phyloP scores from a whole-genome alignment of 192 early-diverging fungal genomes.

The Geosiphon pyriformis region DNA sequence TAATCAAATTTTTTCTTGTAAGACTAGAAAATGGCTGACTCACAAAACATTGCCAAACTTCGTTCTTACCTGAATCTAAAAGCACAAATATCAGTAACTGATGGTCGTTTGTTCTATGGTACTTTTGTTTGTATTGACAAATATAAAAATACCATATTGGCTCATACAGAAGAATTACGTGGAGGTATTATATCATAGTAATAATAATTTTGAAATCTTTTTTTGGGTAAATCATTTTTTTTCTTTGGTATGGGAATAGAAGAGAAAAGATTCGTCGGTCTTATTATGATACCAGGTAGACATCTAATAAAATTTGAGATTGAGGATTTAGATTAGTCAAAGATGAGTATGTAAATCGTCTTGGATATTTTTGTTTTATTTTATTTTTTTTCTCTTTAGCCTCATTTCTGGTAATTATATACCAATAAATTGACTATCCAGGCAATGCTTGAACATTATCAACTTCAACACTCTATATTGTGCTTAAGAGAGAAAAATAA shows the following conservation, averaged over 20 bases:
- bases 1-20: too few relatives aligned
- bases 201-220: too few relatives aligned
- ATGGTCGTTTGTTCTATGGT: conserved; percentile 64
- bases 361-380: neutral
- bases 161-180: conserved; percentile 59
- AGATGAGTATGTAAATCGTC: neutral
- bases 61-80: conserved; percentile 47
- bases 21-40: conserved; percentile 19
- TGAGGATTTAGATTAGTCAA: conserved; percentile 26
- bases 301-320: conserved; percentile 57
- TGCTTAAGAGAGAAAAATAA: too few relatives aligned
- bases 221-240: neutral
- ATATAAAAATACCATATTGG: conserved; percentile 66
- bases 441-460: too few relatives aligned
- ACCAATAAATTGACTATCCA: too few relatives aligned
- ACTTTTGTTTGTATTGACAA: conserved; percentile 72
- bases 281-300: conserved; percentile 73
- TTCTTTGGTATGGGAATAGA: neutral
- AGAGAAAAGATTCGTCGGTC: conserved; percentile 51
- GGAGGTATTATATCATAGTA: conserved; percentile 37
- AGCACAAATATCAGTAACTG: conserved; percentile 52
- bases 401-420: too few relatives aligned
- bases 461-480: too few relatives aligned
- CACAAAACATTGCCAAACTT: conserved; percentile 40
- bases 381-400: neutral